Evolutionary conservation across 2,329 filamentous ascomycete genomes (phyloP).

Genomic region (Pseudopyricularia cyperi): DNA sequence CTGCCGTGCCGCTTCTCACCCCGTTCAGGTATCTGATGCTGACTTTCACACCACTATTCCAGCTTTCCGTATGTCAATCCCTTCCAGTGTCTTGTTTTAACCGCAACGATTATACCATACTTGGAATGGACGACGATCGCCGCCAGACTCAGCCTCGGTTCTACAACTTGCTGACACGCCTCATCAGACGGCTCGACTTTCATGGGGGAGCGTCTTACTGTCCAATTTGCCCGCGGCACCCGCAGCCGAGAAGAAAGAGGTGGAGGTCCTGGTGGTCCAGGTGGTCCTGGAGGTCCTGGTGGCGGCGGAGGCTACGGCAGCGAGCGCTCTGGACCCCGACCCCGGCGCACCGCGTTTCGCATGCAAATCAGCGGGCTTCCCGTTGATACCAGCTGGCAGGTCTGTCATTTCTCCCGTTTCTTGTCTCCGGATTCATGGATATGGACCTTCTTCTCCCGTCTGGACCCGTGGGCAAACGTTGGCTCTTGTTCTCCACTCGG

Average conservation of each 20-base stretch:
- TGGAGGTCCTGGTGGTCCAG: neutral
- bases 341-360: constrained; percentile 85
- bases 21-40: constrained; percentile 5
- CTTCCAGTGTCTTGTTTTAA: neutral
- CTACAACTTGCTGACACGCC: neutral
- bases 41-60: constrained; percentile 7
- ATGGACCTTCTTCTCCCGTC: neutral
- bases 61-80: constrained; percentile 9
- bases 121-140: neutral
- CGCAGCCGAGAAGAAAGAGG: constrained; percentile 31
- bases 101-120: neutral
- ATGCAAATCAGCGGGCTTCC: constrained; percentile 98
- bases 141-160: neutral
- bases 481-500: neutral
- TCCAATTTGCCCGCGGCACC: constrained; percentile 92
- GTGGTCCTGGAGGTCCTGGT: neutral
- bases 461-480: neutral
- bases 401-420: constrained; percentile 62
- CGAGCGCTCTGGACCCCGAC: constrained; percentile 54
- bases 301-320: constrained; percentile 25
- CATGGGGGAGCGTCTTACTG: constrained; percentile 93
- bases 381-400: constrained; percentile 99
- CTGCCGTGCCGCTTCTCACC: constrained; percentile 8
- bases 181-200: constrained; percentile 82
- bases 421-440: constrained; percentile 33